Base-by-base conservation (phyloP, 1,284 basidiomycete genomes). In the Sanghuangporus baumii region DNA sequence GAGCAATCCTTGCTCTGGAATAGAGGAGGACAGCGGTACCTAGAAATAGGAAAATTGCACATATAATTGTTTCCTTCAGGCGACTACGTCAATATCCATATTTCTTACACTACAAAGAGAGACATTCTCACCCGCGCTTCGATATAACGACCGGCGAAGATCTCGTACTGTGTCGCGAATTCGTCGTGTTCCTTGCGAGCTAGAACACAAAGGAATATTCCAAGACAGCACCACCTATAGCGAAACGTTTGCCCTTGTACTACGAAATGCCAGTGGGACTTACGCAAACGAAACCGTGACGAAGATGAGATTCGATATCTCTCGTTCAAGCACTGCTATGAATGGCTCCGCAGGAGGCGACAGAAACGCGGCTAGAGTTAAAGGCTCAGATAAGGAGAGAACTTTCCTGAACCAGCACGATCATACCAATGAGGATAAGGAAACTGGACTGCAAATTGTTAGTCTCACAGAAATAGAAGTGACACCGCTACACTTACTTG, bases 331-430 rank as follows among this genome's bases (percentile, higher is more conserved):
- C 2, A 89, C 84, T 2, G 81, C 78, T 11, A 88, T 76, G 64
- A 91, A 86, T 0, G 89, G 87, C 56, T 87, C 86, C 47, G 72
- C 76, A 0, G 89, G 88, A 0, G 90, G 87, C 12, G 86, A 86
- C 9, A 93, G 70, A 66, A 90, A 83, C 0, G 84, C 76, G 1
- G 81, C 88, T 89, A 18, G 26, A 9, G 16, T 37, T 31, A 23
- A 8, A 23, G 26, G 26, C 14, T 20, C 18, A 23, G 4, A 55
- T 47, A 38, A 34, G 3, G 26, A 31, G 26, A 31, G 26, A 31
- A 4, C 3, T 31, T 4, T 31, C 26, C 26, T 31, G 26, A 31
- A 31, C 31, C 8, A 37, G 47, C 16, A 46, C 26, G 23, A 23
- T 12, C 41, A 11, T 6, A 62, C 61, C 56, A 43, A 62, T 36